These are phyloP conservation scores for Adansonia rubrostipa DNA, from an alignment of 441 rosid species.

Conservation along the genomic window DNA sequence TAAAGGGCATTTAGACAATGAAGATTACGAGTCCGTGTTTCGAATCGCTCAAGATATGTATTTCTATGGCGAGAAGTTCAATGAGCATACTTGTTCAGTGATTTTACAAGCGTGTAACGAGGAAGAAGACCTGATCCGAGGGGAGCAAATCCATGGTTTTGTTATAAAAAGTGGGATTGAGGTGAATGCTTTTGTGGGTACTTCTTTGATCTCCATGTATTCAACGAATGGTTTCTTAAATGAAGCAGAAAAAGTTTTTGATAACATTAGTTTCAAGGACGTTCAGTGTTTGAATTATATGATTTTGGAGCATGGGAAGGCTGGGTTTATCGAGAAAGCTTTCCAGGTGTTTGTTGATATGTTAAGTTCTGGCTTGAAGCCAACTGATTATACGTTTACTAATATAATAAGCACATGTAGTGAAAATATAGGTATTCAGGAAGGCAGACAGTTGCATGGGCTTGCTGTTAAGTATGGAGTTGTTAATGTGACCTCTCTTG, in stretches of 20 bases:
- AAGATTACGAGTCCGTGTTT: conserved; percentile 28
- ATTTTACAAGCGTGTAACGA: conserved; percentile 40
- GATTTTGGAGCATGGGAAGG: conserved; percentile 43
- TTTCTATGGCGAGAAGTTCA: conserved; percentile 36
- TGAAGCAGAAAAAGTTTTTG: conserved; percentile 38
- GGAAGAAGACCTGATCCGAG: conserved; percentile 28
- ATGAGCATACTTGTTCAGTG: conserved; percentile 43
- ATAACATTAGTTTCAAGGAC: conserved; percentile 32
- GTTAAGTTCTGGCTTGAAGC: conserved; percentile 32
- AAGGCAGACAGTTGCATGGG: conserved; percentile 42
- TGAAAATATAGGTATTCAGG: conserved; percentile 29
- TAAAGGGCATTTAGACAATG: conserved; percentile 37
- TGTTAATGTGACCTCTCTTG: conserved; percentile 30
- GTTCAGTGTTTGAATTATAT: conserved; percentile 42
- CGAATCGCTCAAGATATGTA: conserved; percentile 27
- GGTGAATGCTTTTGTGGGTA: conserved; percentile 38
- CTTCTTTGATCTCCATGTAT: conserved; percentile 43
- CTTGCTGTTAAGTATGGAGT: conserved; percentile 37
- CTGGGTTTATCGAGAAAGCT: conserved; percentile 33
- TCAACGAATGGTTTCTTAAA: conserved; percentile 28
- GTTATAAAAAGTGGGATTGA: conserved; percentile 37
- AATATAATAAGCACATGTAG: conserved; percentile 34
- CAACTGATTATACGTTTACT: conserved; percentile 42
- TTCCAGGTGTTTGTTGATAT: conserved; percentile 30
- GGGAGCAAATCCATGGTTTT: conserved; percentile 41